phyloP scores from a whole-genome alignment of 2,329 filamentous ascomycete genomes.

The Zelopaecilomyces penicillatus region DNA sequence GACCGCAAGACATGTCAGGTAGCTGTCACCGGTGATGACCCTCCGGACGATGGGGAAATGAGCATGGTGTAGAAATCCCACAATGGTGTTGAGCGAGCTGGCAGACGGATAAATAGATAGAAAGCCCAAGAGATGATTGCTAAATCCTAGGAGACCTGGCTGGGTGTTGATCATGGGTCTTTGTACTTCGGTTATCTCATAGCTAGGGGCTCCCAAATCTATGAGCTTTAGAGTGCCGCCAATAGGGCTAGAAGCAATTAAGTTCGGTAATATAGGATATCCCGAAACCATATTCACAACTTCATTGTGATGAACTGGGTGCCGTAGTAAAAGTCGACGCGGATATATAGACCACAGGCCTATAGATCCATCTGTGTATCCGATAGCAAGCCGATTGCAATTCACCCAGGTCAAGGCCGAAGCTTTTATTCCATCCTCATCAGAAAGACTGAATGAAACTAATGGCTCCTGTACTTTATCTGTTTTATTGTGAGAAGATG shows the following conservation, averaged over 20 bases:
- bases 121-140: conserved; percentile 47
- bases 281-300: conserved; percentile 47
- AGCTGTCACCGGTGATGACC: conserved; percentile 42
- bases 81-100: conserved; percentile 42
- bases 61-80: conserved; percentile 45
- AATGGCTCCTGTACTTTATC: conserved; percentile 38
- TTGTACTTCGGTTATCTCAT: conserved; percentile 45
- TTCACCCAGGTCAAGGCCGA: conserved; percentile 48
- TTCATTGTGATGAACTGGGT: conserved; percentile 44
- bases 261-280: conserved; percentile 47
- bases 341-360: conserved; percentile 49
- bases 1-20: conserved; percentile 41
- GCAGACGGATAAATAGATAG: conserved; percentile 44
- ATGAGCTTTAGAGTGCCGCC: conserved; percentile 45
- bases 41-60: conserved; percentile 46
- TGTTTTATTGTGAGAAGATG: conserved; percentile 21
- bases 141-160: conserved; percentile 45
- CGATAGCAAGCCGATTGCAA: conserved; percentile 45
- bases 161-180: conserved; percentile 43
- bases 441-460: conserved; percentile 34
- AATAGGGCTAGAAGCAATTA: conserved; percentile 47
- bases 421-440: conserved; percentile 40
- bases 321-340: conserved; percentile 38
- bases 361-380: conserved; percentile 49
- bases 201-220: conserved; percentile 44